phyloP scores from a whole-genome alignment of 2,329 filamentous ascomycete genomes.

The Fusarium continuum region DNA sequence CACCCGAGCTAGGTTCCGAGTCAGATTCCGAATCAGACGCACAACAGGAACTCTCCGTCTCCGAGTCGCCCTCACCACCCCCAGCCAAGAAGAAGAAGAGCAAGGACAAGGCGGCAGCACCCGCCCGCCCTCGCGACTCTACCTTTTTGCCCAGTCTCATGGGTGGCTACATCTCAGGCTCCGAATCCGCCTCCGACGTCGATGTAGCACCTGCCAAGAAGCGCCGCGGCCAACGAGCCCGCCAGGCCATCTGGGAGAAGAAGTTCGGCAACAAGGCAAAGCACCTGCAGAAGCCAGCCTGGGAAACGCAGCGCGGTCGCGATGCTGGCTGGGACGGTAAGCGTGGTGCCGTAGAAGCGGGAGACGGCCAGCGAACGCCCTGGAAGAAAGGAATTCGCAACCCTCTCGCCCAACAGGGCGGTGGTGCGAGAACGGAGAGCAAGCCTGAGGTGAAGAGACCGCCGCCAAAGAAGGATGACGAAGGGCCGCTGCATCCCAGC shows the following conservation, averaged over 20 bases:
- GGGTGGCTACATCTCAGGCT: conserved; percentile 82
- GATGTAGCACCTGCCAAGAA: conserved; percentile 71
- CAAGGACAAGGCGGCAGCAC: conserved; percentile 27
- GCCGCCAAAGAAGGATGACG: conserved; percentile 55
- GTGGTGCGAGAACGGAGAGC: background rate
- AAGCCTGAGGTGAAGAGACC: conserved; percentile 25
- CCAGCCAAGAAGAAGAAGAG: conserved; percentile 49
- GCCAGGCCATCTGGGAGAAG: conserved; percentile 81
- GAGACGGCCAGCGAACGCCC: conserved; percentile 53
- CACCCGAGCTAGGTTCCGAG: conserved; percentile 44
- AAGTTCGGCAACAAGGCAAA: conserved; percentile 79
- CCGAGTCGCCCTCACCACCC: conserved; percentile 48
- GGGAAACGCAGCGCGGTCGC: conserved; percentile 46
- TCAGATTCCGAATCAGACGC: conserved; percentile 29
- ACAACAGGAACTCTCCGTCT: conserved; percentile 38
- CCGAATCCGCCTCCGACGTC: conserved; percentile 74
- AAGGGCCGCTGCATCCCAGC: conserved; percentile 68
- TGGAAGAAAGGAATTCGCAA: conserved; percentile 64
- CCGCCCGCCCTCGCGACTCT: conserved; percentile 51
- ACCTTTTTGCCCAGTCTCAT: conserved; percentile 80
- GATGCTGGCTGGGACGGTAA: conserved; percentile 67
- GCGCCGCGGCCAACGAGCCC: conserved; percentile 81
- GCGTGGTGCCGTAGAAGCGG: conserved; percentile 62
- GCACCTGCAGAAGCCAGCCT: conserved; percentile 61
- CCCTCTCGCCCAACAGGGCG: conserved; percentile 41